Percentiles rank a stretch among this genome's conserved stretches.
phyloP scores from a whole-genome alignment of 2,329 filamentous ascomycete species.

The Apiospora aurea region DNA sequence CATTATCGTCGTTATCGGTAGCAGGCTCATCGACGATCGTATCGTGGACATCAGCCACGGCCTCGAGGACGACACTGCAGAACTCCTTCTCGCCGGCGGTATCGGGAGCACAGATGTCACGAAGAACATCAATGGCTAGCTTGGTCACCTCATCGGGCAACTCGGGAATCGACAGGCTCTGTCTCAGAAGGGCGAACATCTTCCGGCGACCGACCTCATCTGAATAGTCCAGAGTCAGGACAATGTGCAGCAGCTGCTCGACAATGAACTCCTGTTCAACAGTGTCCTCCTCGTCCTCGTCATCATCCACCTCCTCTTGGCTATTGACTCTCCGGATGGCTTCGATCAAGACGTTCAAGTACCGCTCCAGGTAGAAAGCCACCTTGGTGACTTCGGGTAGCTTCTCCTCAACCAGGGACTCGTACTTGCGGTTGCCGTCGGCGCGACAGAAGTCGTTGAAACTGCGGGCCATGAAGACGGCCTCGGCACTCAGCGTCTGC shows the following conservation, averaged over 20 bases:
- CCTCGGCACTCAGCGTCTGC: constrained; percentile 83
- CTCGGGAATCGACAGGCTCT: constrained; percentile 83
- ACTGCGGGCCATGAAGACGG: constrained; percentile 87
- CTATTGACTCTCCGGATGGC: constrained; percentile 64
- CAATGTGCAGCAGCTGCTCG: constrained; percentile 92
- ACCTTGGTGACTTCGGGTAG: constrained; percentile 93
- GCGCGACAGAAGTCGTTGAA: constrained; percentile 92
- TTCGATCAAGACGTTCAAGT: constrained; percentile 74
- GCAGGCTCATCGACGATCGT: constrained; percentile 78
- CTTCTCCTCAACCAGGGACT: constrained; percentile 85
- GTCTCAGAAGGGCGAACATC: constrained; percentile 91
- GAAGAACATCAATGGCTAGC: constrained; percentile 81
- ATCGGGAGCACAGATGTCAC: constrained; percentile 81
- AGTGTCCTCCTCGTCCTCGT: constrained; percentile 76
- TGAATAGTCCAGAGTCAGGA: constrained; percentile 92
- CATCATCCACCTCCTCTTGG: constrained; percentile 62
- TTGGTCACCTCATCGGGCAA: constrained; percentile 93
- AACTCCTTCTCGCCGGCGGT: constrained; percentile 81
- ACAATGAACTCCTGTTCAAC: constrained; percentile 95
- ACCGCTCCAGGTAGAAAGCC: constrained; percentile 84
- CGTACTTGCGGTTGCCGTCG: constrained; percentile 76
- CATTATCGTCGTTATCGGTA: constrained; percentile 62
- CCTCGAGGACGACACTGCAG: constrained; percentile 86
- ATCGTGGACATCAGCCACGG: constrained; percentile 95
- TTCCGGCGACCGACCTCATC: constrained; percentile 94